Conservation (phyloP, 768 basidiomycete genomes). For the Boletus vinaceobasis region DNA sequence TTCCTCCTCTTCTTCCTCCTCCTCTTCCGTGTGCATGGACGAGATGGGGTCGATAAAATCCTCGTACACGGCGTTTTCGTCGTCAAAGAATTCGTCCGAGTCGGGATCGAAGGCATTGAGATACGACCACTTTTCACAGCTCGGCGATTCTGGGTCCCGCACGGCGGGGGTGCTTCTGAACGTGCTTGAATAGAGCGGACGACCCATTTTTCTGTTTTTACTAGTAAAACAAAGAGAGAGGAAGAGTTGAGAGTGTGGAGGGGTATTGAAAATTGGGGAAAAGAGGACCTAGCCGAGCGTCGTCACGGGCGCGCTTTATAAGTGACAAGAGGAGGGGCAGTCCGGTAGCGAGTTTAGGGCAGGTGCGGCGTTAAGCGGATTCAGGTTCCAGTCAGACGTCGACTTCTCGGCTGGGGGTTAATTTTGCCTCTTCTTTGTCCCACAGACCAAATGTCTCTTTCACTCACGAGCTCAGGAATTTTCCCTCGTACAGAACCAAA, state of each 20-base stretch:
- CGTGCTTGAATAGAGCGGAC: conserved; percentile 52
- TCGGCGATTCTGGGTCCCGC: conserved; percentile 41
- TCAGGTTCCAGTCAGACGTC: too few relatives aligned
- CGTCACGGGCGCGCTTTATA: neutral
- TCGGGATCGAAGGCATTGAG: conserved; percentile 75
- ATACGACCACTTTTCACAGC: conserved; percentile 59
- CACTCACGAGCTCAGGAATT: too few relatives aligned
- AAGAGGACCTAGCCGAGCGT: neutral
- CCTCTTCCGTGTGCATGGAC: conserved; percentile 3
- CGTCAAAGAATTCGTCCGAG: conserved; percentile 70
- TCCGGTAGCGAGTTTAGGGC: conserved; percentile 28
- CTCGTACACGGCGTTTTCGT: conserved; percentile 59
- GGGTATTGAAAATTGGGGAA: conserved; percentile 5
- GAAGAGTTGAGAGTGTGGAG: conserved; percentile 3
- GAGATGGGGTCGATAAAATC: conserved; percentile 51
- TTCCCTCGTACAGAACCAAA: too few relatives aligned
- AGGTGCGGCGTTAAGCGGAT: conserved; percentile 31
- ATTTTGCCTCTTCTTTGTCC: too few relatives aligned
- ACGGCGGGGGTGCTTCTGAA: conserved; percentile 39
- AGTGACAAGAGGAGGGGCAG: neutral
- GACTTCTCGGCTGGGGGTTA: too few relatives aligned
- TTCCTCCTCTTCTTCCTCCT: conserved; percentile 25
- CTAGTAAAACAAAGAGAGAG: conserved; percentile 28
- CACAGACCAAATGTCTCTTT: too few relatives aligned
- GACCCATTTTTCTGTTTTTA: conserved; percentile 44